These are phyloP conservation scores for Astrephomene gubernaculifera DNA, from an alignment of 139 green algal species.

Conservation along the genomic window DNA sequence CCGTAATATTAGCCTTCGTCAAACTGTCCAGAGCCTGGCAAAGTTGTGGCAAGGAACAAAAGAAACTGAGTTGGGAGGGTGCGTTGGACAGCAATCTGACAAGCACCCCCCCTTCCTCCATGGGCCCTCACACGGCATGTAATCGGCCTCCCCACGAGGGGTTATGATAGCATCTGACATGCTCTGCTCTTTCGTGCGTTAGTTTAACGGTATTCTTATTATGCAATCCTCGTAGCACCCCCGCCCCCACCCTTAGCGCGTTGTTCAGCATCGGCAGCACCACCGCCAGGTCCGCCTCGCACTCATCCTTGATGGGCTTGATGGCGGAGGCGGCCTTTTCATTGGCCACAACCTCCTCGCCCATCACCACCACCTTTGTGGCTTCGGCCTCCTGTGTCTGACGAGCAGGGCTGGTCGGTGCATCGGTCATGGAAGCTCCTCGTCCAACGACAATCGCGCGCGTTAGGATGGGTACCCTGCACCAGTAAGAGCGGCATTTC, in stretches of 20 bases:
- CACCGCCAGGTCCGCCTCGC: slow-evolving; percentile 72
- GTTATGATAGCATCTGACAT: no score
- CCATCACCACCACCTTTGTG: slow-evolving; percentile 68
- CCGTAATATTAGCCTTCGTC: slow-evolving; percentile 70
- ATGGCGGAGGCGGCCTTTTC: slow-evolving; percentile 70
- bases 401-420: slow-evolving; percentile 2
- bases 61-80: no score
- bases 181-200: no score
- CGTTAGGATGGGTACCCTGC: not conserved
- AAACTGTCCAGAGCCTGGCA: slow-evolving; percentile 71
- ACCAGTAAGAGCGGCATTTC: no score
- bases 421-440: not conserved
- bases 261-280: slow-evolving; percentile 61
- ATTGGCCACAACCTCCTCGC: slow-evolving; percentile 72
- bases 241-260: slow-evolving; percentile 52
- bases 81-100: no score
- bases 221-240: no score
- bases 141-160: no score
- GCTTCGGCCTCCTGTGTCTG: slow-evolving; percentile 72
- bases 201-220: no score
- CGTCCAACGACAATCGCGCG: not conserved
- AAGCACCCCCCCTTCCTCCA: no score
- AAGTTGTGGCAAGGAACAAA: no score
- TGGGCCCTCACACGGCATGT: no score
- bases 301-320: slow-evolving; percentile 83